Conservation (phyloP, 1,284 basidiomycete genomes). For the Cutaneotrichosporon sp. region DNA sequence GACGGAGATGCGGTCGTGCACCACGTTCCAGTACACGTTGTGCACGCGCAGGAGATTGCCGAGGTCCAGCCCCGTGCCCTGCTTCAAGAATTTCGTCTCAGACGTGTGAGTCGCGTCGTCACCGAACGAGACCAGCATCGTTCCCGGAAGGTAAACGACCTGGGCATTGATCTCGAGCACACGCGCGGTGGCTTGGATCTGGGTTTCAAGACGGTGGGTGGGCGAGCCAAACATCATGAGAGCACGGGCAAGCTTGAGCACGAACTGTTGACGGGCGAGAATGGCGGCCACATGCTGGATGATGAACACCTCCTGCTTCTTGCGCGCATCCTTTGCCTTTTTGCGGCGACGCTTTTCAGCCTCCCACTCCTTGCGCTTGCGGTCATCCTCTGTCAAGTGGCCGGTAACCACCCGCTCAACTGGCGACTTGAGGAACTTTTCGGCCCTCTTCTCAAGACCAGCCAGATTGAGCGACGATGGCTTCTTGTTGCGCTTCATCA, state of each 20-base stretch:
- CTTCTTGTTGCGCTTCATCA: conserved; percentile 28
- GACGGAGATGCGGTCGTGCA: conserved; percentile 78
- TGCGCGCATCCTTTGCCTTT: conserved; percentile 58
- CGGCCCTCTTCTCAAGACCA: conserved; percentile 25
- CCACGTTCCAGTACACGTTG: conserved; percentile 77
- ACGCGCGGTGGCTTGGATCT: conserved; percentile 76
- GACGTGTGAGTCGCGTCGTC: conserved; percentile 78
- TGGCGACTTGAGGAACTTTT: conserved; percentile 31
- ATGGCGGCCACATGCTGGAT: conserved; percentile 85
- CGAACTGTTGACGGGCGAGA: conserved; percentile 79
- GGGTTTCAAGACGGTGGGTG: conserved; percentile 79
- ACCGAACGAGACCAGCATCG: conserved; percentile 75
- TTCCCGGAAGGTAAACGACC: conserved; percentile 79
- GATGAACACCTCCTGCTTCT: conserved; percentile 74
- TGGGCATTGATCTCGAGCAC: conserved; percentile 79
- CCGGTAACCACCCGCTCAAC: neutral
- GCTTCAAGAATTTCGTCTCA: conserved; percentile 77
- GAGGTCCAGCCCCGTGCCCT: conserved; percentile 66
- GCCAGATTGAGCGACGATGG: conserved; percentile 25
- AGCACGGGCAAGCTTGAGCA: conserved; percentile 78
- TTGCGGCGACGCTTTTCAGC: conserved; percentile 51
- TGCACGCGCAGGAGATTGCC: conserved; percentile 73
- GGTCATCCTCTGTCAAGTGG: conserved; percentile 45
- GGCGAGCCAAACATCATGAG: conserved; percentile 96
- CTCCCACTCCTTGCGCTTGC: conserved; percentile 52